phyloP scores from a whole-genome alignment of 192 early-diverging fungal genomes.

The Coemansia sp. region DNA sequence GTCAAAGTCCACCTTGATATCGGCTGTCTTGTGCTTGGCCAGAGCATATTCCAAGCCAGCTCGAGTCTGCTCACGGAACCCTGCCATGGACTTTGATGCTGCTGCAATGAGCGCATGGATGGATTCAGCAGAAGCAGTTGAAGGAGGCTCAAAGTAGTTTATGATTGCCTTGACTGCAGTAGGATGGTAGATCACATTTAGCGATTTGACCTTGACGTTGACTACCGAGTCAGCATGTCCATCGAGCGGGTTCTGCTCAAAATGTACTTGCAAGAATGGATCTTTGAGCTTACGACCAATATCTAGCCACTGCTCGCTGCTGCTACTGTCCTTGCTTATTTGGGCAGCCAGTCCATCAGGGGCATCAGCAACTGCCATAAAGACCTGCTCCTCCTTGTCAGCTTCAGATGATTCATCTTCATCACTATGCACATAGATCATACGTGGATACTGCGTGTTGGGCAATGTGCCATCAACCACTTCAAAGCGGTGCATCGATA shows the following conservation, averaged over 20 bases:
- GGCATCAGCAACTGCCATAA: constrained; percentile 24
- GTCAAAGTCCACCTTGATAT: constrained; percentile 91
- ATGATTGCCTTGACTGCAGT: constrained; percentile 68
- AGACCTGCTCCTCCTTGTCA: constrained; percentile 8
- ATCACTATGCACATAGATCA: constrained; percentile 53
- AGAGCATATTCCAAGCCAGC: constrained; percentile 84
- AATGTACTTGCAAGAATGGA: constrained; percentile 54
- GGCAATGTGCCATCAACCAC: constrained; percentile 55
- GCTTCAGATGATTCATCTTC: neutral
- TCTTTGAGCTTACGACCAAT: constrained; percentile 23
- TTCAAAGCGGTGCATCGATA: constrained; percentile 54
- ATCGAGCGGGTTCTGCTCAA: constrained; percentile 91
- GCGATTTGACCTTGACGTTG: constrained; percentile 78
- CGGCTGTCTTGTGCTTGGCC: constrained; percentile 84
- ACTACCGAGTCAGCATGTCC: constrained; percentile 82
- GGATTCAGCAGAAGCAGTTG: constrained; percentile 66
- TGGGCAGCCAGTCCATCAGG: constrained; percentile 19
- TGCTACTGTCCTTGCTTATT: neutral
- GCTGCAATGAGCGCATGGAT: constrained; percentile 69
- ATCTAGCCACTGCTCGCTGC: constrained; percentile 4
- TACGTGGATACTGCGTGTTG: constrained; percentile 46
- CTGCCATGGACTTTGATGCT: constrained; percentile 83
- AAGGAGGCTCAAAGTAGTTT: constrained; percentile 81
- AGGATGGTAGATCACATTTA: constrained; percentile 89
- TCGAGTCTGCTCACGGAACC: constrained; percentile 82